Base-by-base conservation (phyloP, 345 rosid species). In the Linum usitatissimum region DNA sequence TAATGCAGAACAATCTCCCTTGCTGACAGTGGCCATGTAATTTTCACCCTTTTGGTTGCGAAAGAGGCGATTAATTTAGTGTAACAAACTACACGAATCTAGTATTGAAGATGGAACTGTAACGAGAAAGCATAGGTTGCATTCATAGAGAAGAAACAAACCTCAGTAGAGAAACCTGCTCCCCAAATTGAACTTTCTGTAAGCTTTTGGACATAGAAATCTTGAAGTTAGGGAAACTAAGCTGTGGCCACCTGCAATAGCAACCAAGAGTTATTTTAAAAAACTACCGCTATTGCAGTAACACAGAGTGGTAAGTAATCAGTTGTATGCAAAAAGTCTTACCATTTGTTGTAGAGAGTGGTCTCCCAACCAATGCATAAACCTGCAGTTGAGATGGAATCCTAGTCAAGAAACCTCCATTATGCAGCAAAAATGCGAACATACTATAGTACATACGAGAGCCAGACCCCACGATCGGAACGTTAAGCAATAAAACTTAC, bases 331-430 rank as follows among this genome's bases (percentile, higher is more conserved):
- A 68, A 61, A 58, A 23, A 23, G 28, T 66, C 81, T 82, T 70
- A 90, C 97, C 97, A 93, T 80, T 93, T 90, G 71, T 30, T 70
- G 71, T 80, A 93, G 38, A 90, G 82, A 20, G 70, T 53, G 5
- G 96, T 67, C 67, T 93, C 96, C 91, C 90, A 90, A 7, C 89
- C 82, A 62, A 90, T 66, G 58, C 97, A 93, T 62, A 90, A 78
- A 81, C 99, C 99, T 93, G 82, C 64, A 74, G 69, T 57, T 34
- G 14, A 65, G 55, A 48, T 38, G 64, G 9, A 9, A 10, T 45
- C 51, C 51, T 45, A 45, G 51, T 45, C 51, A 45, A 45, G 61
- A 30, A 48, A 73, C 38, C 17, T 66, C 59, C 53, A 39, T 3
- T 55, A 51, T 40, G 54, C 30, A 56, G 62, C 53, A 23, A 40